Percentiles rank a stretch among this genome's conserved stretches.
These are phyloP conservation scores for Penstemon davidsonii DNA, from an alignment of 257 asterid species.

Conservation along the genomic window DNA sequence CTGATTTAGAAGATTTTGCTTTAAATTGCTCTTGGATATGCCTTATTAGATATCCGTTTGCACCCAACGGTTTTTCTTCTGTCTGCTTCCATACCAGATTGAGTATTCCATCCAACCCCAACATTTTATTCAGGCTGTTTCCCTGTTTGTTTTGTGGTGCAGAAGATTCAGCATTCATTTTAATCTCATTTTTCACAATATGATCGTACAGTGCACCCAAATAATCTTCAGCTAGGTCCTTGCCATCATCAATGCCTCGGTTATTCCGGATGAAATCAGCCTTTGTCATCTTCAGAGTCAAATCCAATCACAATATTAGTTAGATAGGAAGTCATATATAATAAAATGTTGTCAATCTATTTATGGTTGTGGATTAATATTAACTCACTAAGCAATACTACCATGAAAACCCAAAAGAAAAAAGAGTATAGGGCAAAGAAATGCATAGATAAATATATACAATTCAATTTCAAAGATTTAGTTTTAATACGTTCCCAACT, in stretches of 20 bases:
- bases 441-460: neutral
- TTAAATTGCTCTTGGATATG: slow-evolving; percentile 97
- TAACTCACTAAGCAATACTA: neutral
- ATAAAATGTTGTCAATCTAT: slow-evolving; percentile 24
- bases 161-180: slow-evolving; percentile 81
- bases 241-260: slow-evolving; percentile 94
- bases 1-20: slow-evolving; percentile 90
- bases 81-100: slow-evolving; percentile 96
- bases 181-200: slow-evolving; percentile 92
- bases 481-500: slow-evolving; percentile 8
- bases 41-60: slow-evolving; percentile 79
- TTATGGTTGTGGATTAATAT: slow-evolving; percentile 15
- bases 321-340: slow-evolving; percentile 26
- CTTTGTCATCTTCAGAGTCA: slow-evolving; percentile 76
- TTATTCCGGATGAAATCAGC: slow-evolving; percentile 97
- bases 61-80: slow-evolving; percentile 93
- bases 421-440: neutral
- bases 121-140: slow-evolving; percentile 78
- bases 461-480: slow-evolving; percentile 10
- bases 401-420: neutral
- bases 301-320: slow-evolving; percentile 41
- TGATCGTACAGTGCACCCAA: slow-evolving; percentile 89
- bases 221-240: slow-evolving; percentile 91
- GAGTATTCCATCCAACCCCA: slow-evolving; percentile 95
- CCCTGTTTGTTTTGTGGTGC: slow-evolving; percentile 87